Base-by-base conservation (phyloP, 2,329 filamentous ascomycete species). In the Neophaeococcomyces aloes region DNA sequence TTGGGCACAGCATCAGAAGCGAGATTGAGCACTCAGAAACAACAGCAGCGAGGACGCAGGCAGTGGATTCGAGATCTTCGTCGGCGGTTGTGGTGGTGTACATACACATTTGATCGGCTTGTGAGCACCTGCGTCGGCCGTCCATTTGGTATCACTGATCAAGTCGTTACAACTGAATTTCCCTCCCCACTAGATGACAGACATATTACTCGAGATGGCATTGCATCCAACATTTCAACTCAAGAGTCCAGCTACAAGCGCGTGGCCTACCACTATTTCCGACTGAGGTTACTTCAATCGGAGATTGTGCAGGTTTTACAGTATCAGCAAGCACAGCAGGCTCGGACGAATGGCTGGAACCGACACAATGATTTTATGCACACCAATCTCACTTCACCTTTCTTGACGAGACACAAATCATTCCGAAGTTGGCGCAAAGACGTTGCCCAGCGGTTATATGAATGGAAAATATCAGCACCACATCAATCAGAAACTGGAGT, bases 301-400 rank as follows among this genome's bases (percentile, higher is more conserved):
- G 89, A 96, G 63, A 94, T 96, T 38, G 69, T 95, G 29, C 87
- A 96, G 61, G 89, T 96, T 1, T 67, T 95, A 48, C 89, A 95
- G 61, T 84, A 91, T 61, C 86, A 94, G 49, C 87, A 95, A 63
- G 83, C 87, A 1, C 82, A 91, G 53, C 76, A 83, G 52, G 83
- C 83, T 7, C 76, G 86, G 49, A 73, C 75, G 25, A 71, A 72
- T 38, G 77, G 78, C 3, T 75, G 79, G 38, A 80, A 83, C 55
- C 65, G 70, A 39, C 65, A 68, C 43, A 86, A 86, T 55, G 75
- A 77, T 1, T 86, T 78, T 57, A 87, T 88, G 71, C 82, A 84
- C 57, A 83, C 79, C 3, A 75, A 82, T 40, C 71, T 94, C 1
- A 79, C 83, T 0, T 94, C 86, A 1, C 86, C 89, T 0, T 96